A percentile compares a stretch with the other conserved stretches of the same genome.
phyloP scores from a whole-genome alignment of 352 stramenopile species.

The Phytophthora sojae region DNA sequence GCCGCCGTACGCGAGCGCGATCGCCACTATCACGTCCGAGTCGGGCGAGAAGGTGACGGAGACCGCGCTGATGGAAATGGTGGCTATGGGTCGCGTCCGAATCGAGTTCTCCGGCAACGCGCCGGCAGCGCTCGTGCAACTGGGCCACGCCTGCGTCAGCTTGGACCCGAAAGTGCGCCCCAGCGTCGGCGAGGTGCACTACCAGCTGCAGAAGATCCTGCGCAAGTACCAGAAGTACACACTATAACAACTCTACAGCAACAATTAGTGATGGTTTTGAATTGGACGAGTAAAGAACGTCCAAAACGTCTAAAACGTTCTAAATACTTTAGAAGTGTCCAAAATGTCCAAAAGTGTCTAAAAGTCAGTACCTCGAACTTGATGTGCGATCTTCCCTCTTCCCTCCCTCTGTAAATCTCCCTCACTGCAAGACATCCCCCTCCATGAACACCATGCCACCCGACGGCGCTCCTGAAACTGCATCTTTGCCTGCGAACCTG shows the following conservation, averaged over 20 bases:
- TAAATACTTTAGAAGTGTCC: too few relatives aligned
- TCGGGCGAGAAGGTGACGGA: constrained; percentile 38
- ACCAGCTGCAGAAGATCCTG: constrained; percentile 40
- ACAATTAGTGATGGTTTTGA: constrained; percentile 1
- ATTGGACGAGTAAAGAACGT: neutral
- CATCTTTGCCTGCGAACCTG: too few relatives aligned
- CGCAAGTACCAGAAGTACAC: constrained; percentile 44
- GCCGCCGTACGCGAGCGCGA: constrained; percentile 41
- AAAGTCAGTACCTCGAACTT: too few relatives aligned
- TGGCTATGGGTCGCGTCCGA: constrained; percentile 34
- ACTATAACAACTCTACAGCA: constrained; percentile 12
- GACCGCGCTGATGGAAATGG: constrained; percentile 42
- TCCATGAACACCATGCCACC: too few relatives aligned
- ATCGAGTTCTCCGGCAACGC: constrained; percentile 43
- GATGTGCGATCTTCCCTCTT: too few relatives aligned
- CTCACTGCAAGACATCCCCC: too few relatives aligned
- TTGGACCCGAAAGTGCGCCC: constrained; percentile 34
- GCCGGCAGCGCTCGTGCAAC: constrained; percentile 17
- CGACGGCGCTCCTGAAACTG: too few relatives aligned
- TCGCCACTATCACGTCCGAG: constrained; percentile 33
- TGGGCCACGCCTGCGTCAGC: constrained; percentile 40
- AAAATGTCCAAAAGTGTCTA: too few relatives aligned
- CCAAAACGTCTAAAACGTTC: neutral
- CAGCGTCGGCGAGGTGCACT: constrained; percentile 39
- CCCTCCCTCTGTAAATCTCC: too few relatives aligned